phyloP scores from a whole-genome alignment of 2,329 filamentous ascomycete species.

The Epichloe uncinata region DNA sequence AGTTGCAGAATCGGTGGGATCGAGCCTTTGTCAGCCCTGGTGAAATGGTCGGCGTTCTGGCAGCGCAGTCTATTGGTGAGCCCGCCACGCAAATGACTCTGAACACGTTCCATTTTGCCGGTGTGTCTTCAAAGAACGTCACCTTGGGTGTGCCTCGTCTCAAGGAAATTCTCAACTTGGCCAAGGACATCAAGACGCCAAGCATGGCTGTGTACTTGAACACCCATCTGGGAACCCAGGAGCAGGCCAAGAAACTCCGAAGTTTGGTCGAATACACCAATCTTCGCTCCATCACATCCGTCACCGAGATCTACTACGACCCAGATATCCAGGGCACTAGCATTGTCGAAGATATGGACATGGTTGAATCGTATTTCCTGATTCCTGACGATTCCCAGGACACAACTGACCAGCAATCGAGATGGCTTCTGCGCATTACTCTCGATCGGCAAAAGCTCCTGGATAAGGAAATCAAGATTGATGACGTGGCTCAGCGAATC shows the following conservation, averaged over 20 bases:
- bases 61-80: conserved; percentile 96
- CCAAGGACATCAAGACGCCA: conserved; percentile 95
- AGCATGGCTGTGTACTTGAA: conserved; percentile 88
- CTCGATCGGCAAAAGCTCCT: conserved; percentile 89
- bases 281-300: conserved; percentile 76
- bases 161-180: conserved; percentile 98
- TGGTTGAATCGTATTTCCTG: conserved; percentile 94
- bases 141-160: conserved; percentile 97
- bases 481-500: conserved; percentile 80
- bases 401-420: conserved; percentile 61
- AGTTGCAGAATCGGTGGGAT: conserved; percentile 79
- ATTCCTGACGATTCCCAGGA: conserved; percentile 65
- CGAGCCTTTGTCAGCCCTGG: conserved; percentile 78
- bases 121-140: conserved; percentile 99
- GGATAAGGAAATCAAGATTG: conserved; percentile 83
- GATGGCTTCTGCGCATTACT: conserved; percentile 89
- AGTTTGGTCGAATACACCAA: conserved; percentile 91
- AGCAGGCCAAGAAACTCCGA: conserved; percentile 72
- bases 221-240: conserved; percentile 51
- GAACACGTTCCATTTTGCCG: conserved; percentile 99
- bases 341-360: conserved; percentile 78
- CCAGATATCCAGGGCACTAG: conserved; percentile 76
- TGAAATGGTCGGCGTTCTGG: conserved; percentile 97
- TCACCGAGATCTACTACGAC: conserved; percentile 96
- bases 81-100: conserved; percentile 98